phyloP scores from a whole-genome alignment of 1,284 basidiomycete genomes.

The Inonotus obliquus region DNA sequence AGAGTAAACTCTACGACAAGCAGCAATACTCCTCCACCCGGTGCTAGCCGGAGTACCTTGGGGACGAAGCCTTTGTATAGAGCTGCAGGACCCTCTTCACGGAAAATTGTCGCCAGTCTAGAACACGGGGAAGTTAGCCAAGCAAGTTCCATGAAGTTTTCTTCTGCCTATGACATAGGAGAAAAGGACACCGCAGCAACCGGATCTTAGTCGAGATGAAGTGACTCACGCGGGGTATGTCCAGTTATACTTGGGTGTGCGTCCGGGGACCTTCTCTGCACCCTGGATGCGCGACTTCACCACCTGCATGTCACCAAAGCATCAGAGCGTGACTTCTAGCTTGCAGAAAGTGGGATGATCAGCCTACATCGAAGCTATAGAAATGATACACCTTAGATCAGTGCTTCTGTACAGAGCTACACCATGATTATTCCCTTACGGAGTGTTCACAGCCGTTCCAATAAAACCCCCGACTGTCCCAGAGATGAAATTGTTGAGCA shows the following conservation, averaged over 20 bases:
- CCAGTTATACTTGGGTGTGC: slow-evolving; percentile 88
- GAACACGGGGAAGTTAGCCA: neutral
- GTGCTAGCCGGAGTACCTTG: slow-evolving; percentile 83
- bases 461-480: slow-evolving; percentile 89
- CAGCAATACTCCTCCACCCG: slow-evolving; percentile 91
- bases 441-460: slow-evolving; percentile 79
- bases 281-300: slow-evolving; percentile 97
- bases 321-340: neutral
- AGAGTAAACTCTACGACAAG: slow-evolving; percentile 87
- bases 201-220: slow-evolving; percentile 23
- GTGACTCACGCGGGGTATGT: slow-evolving; percentile 70
- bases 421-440: slow-evolving; percentile 34
- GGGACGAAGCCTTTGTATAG: slow-evolving; percentile 94
- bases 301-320: slow-evolving; percentile 46
- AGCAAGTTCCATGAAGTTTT: slow-evolving; percentile 2
- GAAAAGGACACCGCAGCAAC: slow-evolving; percentile 26
- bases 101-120: slow-evolving; percentile 71
- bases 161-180: neutral
- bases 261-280: slow-evolving; percentile 53
- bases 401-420: neutral
- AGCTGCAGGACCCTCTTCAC: slow-evolving; percentile 86
- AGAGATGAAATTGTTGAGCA: slow-evolving; percentile 91
- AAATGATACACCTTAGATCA: neutral
- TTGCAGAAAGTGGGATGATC: neutral
- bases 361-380: slow-evolving; percentile 52